Evolutionary conservation across 2,329 filamentous ascomycete species (phyloP), one percentile per base, ranked within the genome.

Genomic region (Nemania diffusa): DNA sequence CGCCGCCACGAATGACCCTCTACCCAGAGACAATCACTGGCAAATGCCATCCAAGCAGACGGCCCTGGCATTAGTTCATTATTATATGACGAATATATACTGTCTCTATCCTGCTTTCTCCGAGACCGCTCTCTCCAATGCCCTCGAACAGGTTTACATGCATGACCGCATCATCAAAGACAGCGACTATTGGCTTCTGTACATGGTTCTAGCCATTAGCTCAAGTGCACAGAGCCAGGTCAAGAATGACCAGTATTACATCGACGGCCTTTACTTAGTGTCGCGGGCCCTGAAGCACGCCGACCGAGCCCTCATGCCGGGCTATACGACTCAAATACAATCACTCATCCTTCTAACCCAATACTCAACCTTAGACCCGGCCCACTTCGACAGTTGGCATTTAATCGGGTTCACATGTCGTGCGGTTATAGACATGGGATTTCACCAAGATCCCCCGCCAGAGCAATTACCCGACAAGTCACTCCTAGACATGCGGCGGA

Each of bases 331-430:
- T 1, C 95, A 96, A 73, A 93, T 98, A 17, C 94, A 97, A 78
- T 94, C 94, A 0, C 84, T 98, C 24, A 81, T 97, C 2, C 84
- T 98, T 1, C 87, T 98, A 59, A 94, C 93, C 0, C 90, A 97
- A 73, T 98, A 97, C 78, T 91, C 95, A 2, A 92, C 96, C 83
- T 84, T 97, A 57, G 94, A 98, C 73, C 94, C 95, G 1, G 88
- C 90, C 48, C 93, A 97, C 76, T 97, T 97, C 75, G 94, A 97
- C 75, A 93, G 91, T 73, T 98, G 96, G 94, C 94, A 96, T 71
- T 81, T 97, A 69, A 92, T 97, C 63, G 96, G 95, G 6, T 94
- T 96, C 77, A 94, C 95, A 6, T 92, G 92, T 46, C 89, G 95
- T 65, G 92, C 94, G 5, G 90, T 95, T 75, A 87, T 97, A 24